These are phyloP conservation scores for Danielozyma ontarioensis DNA, from an alignment of 805 yeast species.

Conservation along the genomic window DNA sequence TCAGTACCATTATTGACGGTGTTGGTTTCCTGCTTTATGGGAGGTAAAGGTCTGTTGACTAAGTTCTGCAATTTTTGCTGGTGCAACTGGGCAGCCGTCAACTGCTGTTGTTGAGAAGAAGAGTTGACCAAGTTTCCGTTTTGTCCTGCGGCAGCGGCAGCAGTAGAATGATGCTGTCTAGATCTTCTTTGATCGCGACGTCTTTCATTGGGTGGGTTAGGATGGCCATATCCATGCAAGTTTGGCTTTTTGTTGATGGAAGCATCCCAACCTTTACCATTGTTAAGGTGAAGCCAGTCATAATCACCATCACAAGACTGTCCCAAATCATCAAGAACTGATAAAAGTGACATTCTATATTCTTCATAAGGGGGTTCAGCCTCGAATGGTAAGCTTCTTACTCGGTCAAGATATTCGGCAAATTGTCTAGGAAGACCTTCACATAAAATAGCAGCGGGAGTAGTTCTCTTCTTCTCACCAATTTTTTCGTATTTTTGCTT, in stretches of 20 bases:
- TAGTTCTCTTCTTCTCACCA: conserved; percentile 90
- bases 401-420: conserved; percentile 67
- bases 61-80: conserved; percentile 45
- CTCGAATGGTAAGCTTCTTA: conserved; percentile 66
- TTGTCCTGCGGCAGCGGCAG: not conserved
- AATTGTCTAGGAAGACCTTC: conserved; percentile 70
- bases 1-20: conserved; percentile 12
- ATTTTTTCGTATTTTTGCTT: conserved; percentile 96
- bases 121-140: conserved; percentile 5
- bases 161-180: conserved; percentile 27
- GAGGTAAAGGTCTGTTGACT: conserved; percentile 45
- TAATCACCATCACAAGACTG: conserved; percentile 62
- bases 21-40: conserved; percentile 37
- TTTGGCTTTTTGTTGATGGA: conserved; percentile 71
- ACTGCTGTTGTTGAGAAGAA: conserved; percentile 27
- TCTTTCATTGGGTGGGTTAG: conserved; percentile 50
- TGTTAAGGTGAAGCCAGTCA: conserved; percentile 78
- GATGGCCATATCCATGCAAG: conserved; percentile 77
- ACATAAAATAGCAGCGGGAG: conserved; percentile 80
- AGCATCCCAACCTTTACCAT: conserved; percentile 81
- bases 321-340: conserved; percentile 52
- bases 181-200: conserved; percentile 43
- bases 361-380: conserved; percentile 77
- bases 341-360: conserved; percentile 55
- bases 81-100: conserved; percentile 43